phyloP scores from a whole-genome alignment of 2,329 filamentous ascomycete species.

The Orbilia quercus region DNA sequence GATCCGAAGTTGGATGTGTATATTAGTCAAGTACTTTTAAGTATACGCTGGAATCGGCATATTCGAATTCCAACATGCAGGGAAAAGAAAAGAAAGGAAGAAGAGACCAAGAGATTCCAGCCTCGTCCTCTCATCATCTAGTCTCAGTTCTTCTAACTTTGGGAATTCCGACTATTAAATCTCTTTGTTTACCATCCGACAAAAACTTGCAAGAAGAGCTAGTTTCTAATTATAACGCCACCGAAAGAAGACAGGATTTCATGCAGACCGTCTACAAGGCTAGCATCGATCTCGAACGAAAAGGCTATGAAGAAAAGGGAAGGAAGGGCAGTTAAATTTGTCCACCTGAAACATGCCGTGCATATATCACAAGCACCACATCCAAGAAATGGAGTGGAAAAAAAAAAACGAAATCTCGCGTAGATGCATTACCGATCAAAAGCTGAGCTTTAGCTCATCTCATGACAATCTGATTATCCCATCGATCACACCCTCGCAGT shows the following conservation, averaged over 20 bases:
- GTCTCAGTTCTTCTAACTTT: no score
- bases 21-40: no score
- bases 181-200: no score
- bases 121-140: no score
- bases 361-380: slow-evolving; percentile 33
- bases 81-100: no score
- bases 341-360: slow-evolving; percentile 26
- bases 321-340: slow-evolving; percentile 38
- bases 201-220: no score
- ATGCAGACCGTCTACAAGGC: slow-evolving; percentile 27
- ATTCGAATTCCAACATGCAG: no score
- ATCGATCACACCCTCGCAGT: slow-evolving; percentile 52
- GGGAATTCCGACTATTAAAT: no score
- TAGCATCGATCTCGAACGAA: not conserved
- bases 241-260: not conserved
- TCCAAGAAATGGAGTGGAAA: slow-evolving; percentile 3
- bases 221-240: slow-evolving; percentile 35
- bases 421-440: slow-evolving; percentile 18
- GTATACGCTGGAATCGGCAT: no score
- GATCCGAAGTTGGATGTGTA: no score
- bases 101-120: no score
- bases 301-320: slow-evolving; percentile 11
- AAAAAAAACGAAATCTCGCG: slow-evolving; percentile 19
- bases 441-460: not conserved
- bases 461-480: slow-evolving; percentile 34